Conservation (phyloP, 169 alveolate species). For the Plasmodium cynomolgi region DNA sequence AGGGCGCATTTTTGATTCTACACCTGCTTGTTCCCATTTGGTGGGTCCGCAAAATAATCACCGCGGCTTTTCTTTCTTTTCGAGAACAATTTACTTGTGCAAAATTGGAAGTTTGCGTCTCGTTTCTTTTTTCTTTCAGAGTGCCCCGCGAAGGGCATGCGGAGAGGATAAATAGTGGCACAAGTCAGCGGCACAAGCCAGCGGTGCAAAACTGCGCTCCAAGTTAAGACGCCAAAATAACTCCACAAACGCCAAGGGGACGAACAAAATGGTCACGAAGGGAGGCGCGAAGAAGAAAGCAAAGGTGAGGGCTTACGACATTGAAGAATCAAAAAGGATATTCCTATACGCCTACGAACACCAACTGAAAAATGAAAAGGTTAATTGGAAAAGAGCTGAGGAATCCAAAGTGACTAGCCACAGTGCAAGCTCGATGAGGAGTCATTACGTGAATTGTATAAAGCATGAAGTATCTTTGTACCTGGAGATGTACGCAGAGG, state of each 20-base stretch:
- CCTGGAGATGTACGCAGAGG: constrained; percentile 67
- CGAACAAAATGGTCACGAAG: constrained; percentile 21
- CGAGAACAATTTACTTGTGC: background rate
- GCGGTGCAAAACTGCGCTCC: background rate
- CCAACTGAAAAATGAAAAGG: constrained; percentile 62
- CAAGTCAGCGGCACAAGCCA: background rate
- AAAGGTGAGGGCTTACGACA: constrained; percentile 52
- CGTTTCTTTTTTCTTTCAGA: background rate
- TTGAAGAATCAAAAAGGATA: constrained; percentile 54
- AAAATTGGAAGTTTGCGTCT: background rate
- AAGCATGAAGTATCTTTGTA: constrained; percentile 58
- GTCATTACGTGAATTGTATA: constrained; percentile 52
- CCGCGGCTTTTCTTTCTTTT: background rate
- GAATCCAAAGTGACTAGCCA: constrained; percentile 47
- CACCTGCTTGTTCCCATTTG: background rate
- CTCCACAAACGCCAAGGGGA: background rate
- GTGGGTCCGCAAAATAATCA: background rate
- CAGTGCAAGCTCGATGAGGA: constrained; percentile 64
- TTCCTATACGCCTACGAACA: constrained; percentile 63
- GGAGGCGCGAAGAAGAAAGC: constrained; percentile 30
- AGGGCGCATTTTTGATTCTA: background rate
- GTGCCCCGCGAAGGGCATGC: background rate
- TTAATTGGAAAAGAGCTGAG: constrained; percentile 54
- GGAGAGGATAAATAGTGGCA: background rate
- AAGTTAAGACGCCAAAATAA: background rate